Base-by-base conservation (phyloP, 2,329 filamentous ascomycete species). In the Botryotinia narcissicola region DNA sequence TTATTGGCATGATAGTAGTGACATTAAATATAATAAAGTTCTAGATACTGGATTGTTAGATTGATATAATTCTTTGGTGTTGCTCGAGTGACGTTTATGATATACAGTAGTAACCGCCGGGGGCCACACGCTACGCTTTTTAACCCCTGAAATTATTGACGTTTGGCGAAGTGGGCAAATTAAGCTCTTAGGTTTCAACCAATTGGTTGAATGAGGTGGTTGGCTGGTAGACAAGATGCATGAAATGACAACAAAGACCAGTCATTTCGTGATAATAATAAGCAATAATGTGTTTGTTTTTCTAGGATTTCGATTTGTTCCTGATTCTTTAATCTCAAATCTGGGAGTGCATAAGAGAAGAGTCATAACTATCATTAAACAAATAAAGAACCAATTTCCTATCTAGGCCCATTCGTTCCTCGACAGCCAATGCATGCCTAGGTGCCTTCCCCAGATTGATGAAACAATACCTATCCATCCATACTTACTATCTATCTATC, bases 361-460 rank as follows among this genome's bases (percentile, higher is more conserved):
- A 57, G n/a, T 57, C 48, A 42, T 42, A 42, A 25, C 16, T 16
- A 29, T 57, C 7, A 57, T 57, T 57, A 29, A 57, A 57, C 16
- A 7, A 67, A 66, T 29, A 54, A 69, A 25, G 44, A 44, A 22
- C 18, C n/a, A 32, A 70, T 44, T 54, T 32, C 57, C 57, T 20
- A 46, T 62, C 51, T 32, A 40, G 48, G 48, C 25, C 48, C 37
- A 25, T 59, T 48, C 29, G 48, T 70, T 70, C 32, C 66, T 73
- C 73, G 59, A 40, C 60, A 73, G 60, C 76, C 76, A 77, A 73
- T 78, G 74, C 51, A 74, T 75, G 75, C 75, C 70, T 74, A 51
- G 48, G 48, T 51, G 59, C 77, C 75, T 77, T 78, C 79, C 79
- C 78, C 76, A 73, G 76, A 78, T 77, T 78, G 68, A 74, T 79